Base-by-base conservation (phyloP, 176 grass and related monocot species). In the Leersia perrieri region DNA sequence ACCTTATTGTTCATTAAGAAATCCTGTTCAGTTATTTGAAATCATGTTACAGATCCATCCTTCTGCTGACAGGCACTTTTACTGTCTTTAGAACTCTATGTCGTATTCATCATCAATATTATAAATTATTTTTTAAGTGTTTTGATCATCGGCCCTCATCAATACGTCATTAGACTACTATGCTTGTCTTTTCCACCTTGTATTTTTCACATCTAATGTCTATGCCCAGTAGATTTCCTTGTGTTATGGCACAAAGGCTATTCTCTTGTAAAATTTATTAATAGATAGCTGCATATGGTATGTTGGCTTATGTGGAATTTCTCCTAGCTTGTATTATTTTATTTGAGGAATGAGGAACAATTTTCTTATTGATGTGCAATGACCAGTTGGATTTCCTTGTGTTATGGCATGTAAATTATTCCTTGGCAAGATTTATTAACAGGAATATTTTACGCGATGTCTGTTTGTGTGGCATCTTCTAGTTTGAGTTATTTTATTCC, bases 281-380 rank as follows among this genome's bases (percentile, higher is more conserved):
- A 6, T 14, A 36, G 2, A 3, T n/a, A 60, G 9, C 14, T 61
- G 12, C 0, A 39, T 47, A 27, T 73, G 15, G 22, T 22, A 47
- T 29, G 55, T 47, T 74, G 47, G n/a, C 14, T 61, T 40, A 16
- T 57, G 42, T 61, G 22, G 38, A 51, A 36, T 18, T n/a, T n/a
- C 15, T 80, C 28, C 15, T 86, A 23, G 31, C 6, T 2, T 5
- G 31, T 41, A 3, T 68, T 63, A 30, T 32, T 60, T 25, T 73
- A 35, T 32, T 68, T 84, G 20, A 74, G 38, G 9, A 49, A 27
- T 71, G 35, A 84, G 66, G 80, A 92, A 78, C 28, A 45, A 16
- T 45, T 5, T 64, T 18, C 28, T 22, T 22, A 22, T 51, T 51
- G 5, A 22, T 51, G 18, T 51, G 47, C 47, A 51, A 51, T 51